Conservation (phyloP, 345 rosid genomes). For the Syzygium grande region DNA sequence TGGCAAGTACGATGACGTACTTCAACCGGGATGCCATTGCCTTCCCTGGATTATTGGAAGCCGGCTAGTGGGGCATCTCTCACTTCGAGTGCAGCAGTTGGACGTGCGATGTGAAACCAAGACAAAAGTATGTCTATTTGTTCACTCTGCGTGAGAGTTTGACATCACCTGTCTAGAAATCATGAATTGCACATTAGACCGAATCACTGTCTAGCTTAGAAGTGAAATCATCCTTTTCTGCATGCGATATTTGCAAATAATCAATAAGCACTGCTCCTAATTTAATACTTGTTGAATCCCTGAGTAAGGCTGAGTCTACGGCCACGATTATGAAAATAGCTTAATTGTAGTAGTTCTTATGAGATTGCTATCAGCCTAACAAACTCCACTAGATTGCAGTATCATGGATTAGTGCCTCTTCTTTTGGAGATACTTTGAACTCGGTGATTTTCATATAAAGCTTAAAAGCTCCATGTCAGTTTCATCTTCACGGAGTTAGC, state of each 20-base stretch:
- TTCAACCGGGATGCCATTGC: slow-evolving; percentile 37
- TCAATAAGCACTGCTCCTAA: neutral
- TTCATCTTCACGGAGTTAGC: neutral
- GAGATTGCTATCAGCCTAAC: neutral
- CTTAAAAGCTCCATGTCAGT: neutral
- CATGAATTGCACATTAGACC: neutral
- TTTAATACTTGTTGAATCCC: neutral
- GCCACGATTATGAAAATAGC: neutral
- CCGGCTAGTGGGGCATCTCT: slow-evolving; percentile 23
- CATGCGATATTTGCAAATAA: neutral
- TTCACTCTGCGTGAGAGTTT: neutral
- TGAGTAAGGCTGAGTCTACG: neutral
- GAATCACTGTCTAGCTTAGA: neutral
- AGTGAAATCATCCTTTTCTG: neutral
- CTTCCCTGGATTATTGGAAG: slow-evolving; percentile 35
- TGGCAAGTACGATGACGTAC: slow-evolving; percentile 28
- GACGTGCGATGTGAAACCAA: slow-evolving; percentile 37
- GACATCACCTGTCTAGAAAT: neutral
- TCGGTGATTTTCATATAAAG: neutral
- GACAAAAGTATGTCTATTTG: slow-evolving; percentile 18
- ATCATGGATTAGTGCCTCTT: neutral
- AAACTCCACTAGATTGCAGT: neutral
- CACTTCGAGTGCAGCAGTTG: slow-evolving; percentile 32
- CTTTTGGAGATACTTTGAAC: neutral
- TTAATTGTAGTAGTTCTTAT: neutral